A percentile compares a stretch with the other conserved stretches of the same genome.
phyloP scores from a whole-genome alignment of 176 grass and related monocot genomes.

The Eleusine indica region DNA sequence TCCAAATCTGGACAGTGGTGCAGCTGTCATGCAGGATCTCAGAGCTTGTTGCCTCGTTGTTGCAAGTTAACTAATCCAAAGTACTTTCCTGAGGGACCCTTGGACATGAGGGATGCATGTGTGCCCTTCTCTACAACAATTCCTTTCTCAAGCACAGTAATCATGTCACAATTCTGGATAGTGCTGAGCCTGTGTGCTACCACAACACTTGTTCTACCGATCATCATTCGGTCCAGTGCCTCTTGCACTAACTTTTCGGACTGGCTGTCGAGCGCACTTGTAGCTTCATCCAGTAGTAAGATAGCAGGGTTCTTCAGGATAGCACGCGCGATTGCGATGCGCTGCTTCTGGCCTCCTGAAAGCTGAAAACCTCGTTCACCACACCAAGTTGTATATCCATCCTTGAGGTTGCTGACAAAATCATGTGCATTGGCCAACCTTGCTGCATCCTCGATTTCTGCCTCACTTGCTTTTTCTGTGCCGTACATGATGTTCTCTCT shows the following conservation, averaged over 20 bases:
- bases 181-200: slow-evolving; percentile 92
- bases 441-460: slow-evolving; percentile 83
- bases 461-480: slow-evolving; percentile 55
- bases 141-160: slow-evolving; percentile 83
- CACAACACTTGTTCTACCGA: slow-evolving; percentile 81
- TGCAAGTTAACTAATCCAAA: slow-evolving; percentile 79
- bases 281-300: slow-evolving; percentile 86
- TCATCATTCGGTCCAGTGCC: slow-evolving; percentile 85
- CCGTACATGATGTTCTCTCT: slow-evolving; percentile 85
- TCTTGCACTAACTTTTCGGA: slow-evolving; percentile 91
- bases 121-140: slow-evolving; percentile 85
- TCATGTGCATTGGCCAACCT: slow-evolving; percentile 83
- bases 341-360: slow-evolving; percentile 95
- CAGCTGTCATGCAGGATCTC: slow-evolving; percentile 12
- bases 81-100: slow-evolving; percentile 68
- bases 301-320: slow-evolving; percentile 87
- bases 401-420: slow-evolving; percentile 92
- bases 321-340: slow-evolving; percentile 92
- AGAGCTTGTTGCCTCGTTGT: slow-evolving; percentile 54
- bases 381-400: slow-evolving; percentile 81
- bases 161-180: slow-evolving; percentile 78
- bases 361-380: slow-evolving; percentile 86
- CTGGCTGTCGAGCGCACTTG: slow-evolving; percentile 91
- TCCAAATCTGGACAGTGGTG: background rate
- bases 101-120: slow-evolving; percentile 86